Base-by-base conservation (phyloP, 257 asterid species). In the Jacaranda copaia region DNA sequence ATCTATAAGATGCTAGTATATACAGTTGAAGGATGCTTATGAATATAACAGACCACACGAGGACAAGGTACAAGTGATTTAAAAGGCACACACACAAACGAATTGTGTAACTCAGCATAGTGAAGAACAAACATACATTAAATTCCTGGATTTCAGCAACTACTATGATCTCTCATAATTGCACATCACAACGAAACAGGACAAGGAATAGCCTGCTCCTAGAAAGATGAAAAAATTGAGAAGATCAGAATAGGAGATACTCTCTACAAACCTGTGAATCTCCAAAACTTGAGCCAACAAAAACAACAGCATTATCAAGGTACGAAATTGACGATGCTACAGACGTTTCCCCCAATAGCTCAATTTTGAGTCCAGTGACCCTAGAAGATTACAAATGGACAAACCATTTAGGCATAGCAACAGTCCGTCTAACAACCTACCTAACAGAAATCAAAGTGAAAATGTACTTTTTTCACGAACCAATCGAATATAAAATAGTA, bases 361-460 rank as follows among this genome's bases (percentile, higher is more conserved):
- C 97, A 60, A 88, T 89, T 81, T 91, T 89, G 75, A 91, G 97
- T 60, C 93, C 97, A 40, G 91, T 89, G 51, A 91, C 95, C 81
- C 97, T 91, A 77, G 18, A 70, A 62, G 55, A 67, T 70, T 10
- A 62, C 62, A 45, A 53, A 68, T 20, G 70, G 39, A 36, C 65
- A 68, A 63, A 72, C 25, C 63, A 39, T 51, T 58, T 32, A 66
- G 55, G 59, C 66, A 69, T 49, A 75, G 39, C 38, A 61, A 78
- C 12, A 46, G 40, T 51, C 48, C 52, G 5, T 19, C 15, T 8
- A 75, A 39, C 62, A 56, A 51, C 60, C 55, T 25, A 25, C 8
- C 15, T 38, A 38, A 36, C 10, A 20, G 53, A 35, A 32, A 43
- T 15, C 70, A 18, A 66, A 63, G 4, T 14, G 16, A 16, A 60